Percentiles rank a stretch among this genome's conserved stretches.
phyloP scores from a whole-genome alignment of 2,329 filamentous ascomycete species.

The Dothistroma septosporum region DNA sequence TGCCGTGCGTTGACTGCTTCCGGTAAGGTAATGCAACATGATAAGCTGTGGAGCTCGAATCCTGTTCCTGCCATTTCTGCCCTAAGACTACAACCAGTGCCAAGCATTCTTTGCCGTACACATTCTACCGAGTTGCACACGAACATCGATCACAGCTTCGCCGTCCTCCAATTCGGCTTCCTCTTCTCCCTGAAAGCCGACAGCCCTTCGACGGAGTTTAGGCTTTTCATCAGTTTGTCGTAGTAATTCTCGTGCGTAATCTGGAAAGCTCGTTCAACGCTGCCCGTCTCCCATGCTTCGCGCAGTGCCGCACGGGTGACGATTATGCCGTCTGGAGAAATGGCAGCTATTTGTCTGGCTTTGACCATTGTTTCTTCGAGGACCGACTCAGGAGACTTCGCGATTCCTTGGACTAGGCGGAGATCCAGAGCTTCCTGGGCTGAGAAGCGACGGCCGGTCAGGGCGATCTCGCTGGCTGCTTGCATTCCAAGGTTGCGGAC shows the following conservation, averaged over 20 bases:
- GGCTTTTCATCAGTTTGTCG: slow-evolving; percentile 38
- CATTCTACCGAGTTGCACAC: background rate
- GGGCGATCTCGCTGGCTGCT: slow-evolving; percentile 47
- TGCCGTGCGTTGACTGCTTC: background rate
- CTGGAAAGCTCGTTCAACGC: slow-evolving; percentile 39
- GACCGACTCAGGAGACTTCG: slow-evolving; percentile 30
- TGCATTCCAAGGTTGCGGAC: slow-evolving; percentile 48
- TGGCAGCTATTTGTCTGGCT: slow-evolving; percentile 32
- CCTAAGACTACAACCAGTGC: background rate
- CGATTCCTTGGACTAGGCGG: slow-evolving; percentile 40
- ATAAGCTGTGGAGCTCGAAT: background rate
- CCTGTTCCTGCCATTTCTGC: background rate
- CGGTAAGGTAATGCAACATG: background rate
- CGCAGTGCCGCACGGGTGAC: slow-evolving; percentile 38
- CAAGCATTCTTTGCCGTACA: background rate
- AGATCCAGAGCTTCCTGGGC: slow-evolving; percentile 43
- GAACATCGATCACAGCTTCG: slow-evolving; percentile 35
- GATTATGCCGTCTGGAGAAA: slow-evolving; percentile 36
- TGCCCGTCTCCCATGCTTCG: slow-evolving; percentile 38
- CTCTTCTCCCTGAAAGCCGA: slow-evolving; percentile 49
- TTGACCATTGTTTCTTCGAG: slow-evolving; percentile 34
- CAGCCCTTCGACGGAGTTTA: slow-evolving; percentile 47
- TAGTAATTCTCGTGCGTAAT: slow-evolving; percentile 41
- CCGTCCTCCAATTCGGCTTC: slow-evolving; percentile 45
- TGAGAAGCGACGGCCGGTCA: slow-evolving; percentile 45